Evolutionary conservation across 148 eudicot genomes (phyloP).

Genomic region (Arbutus unedo): DNA sequence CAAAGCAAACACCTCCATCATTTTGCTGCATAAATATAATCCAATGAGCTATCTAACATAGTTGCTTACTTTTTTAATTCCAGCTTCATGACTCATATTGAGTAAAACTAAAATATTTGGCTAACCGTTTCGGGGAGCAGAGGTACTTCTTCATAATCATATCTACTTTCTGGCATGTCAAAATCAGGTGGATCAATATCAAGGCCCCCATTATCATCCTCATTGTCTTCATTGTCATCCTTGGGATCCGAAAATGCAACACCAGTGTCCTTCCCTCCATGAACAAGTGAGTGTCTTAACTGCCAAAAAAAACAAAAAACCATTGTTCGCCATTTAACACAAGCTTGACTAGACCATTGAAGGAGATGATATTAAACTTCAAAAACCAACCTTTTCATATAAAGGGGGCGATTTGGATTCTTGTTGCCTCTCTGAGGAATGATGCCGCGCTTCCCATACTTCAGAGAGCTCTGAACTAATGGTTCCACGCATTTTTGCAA

Average conservation of each 20-base stretch:
- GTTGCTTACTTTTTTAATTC: not conserved
- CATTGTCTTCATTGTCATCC: constrained; percentile 40
- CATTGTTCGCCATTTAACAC: constrained; percentile 20
- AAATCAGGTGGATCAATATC: constrained; percentile 60
- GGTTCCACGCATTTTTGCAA: constrained; percentile 66
- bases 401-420: constrained; percentile 50
- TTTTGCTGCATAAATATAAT: constrained; percentile 48
- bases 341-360: too few species aligned
- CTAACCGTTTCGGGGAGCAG: constrained; percentile 51
- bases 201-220: constrained; percentile 42
- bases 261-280: constrained; percentile 34
- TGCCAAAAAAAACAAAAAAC: constrained; percentile 30
- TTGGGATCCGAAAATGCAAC: constrained; percentile 34
- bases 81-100: not conserved
- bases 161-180: constrained; percentile 57
- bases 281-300: constrained; percentile 74
- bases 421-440: constrained; percentile 28
- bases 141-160: constrained; percentile 49
- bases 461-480: constrained; percentile 51
- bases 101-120: not conserved
- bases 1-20: constrained; percentile 37
- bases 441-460: constrained; percentile 53
- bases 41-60: constrained; percentile 15
- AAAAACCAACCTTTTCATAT: constrained; percentile 36
- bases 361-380: constrained; percentile 13